These are phyloP conservation scores for Calonectria montana DNA, from an alignment of 2,329 filamentous ascomycete species.

Conservation along the genomic window DNA sequence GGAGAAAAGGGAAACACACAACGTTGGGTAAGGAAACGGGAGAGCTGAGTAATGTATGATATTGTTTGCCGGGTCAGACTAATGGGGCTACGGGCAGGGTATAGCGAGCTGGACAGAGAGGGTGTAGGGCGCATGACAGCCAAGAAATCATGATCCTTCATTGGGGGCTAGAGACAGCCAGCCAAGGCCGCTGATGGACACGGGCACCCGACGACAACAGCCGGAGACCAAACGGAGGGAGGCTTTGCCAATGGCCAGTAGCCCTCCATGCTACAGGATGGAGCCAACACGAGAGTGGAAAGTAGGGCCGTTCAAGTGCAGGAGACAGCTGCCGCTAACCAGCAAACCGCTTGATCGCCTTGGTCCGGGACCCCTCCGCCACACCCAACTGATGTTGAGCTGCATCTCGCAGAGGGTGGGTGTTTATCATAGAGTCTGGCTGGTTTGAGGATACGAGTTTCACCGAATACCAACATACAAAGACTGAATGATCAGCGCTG, in stretches of 20 bases:
- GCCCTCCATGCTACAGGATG: constrained; percentile 21
- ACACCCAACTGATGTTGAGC: not conserved
- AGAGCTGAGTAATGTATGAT: constrained; percentile 37
- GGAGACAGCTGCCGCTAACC: constrained; percentile 25
- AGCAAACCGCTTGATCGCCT: constrained; percentile 24
- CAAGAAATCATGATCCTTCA: constrained; percentile 18
- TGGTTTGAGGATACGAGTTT: not conserved
- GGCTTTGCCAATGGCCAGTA: constrained; percentile 17
- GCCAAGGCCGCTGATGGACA: constrained; percentile 14
- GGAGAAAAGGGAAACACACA: constrained; percentile 13
- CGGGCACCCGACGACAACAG: constrained; percentile 18
- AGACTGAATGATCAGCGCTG: not conserved
- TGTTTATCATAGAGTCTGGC: not conserved
- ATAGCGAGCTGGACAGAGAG: constrained; percentile 30
- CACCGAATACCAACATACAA: not conserved
- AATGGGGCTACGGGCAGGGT: constrained; percentile 21
- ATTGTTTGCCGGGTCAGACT: constrained; percentile 16
- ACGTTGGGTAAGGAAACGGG: constrained; percentile 5
- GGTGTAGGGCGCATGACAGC: constrained; percentile 29
- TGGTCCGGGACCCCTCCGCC: constrained; percentile 6
- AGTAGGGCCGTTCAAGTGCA: constrained; percentile 31
- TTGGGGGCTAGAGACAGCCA: constrained; percentile 33
- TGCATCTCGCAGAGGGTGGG: not conserved
- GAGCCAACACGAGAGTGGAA: constrained; percentile 15
- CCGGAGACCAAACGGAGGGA: constrained; percentile 19